Percentiles rank a stretch among this genome's conserved stretches.
Evolutionary conservation across 257 asterid genomes (phyloP).

Genomic region (Nicotiana tabacum): DNA sequence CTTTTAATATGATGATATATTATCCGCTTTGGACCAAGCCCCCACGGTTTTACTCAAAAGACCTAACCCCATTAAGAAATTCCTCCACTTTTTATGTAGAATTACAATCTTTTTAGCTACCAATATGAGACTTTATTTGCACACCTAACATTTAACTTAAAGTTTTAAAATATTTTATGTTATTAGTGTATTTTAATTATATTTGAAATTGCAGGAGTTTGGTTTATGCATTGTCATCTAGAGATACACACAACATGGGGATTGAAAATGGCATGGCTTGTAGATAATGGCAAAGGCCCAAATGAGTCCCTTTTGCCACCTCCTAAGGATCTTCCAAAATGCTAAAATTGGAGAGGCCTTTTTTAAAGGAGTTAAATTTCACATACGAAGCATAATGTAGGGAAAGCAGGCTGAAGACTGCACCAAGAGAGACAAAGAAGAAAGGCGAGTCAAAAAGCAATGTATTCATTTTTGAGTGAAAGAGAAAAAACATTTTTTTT

Average conservation of each 20-base stretch:
- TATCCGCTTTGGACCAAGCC: too few relatives aligned
- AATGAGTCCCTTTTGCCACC: constrained; percentile 65
- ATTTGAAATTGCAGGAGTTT: constrained; percentile 42
- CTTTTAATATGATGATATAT: too few relatives aligned
- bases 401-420: background rate
- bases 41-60: too few relatives aligned
- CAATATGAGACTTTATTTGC: too few relatives aligned
- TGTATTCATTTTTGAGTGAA: background rate
- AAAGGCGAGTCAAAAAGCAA: background rate
- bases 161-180: too few relatives aligned
- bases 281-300: constrained; percentile 75
- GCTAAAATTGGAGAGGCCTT: constrained; percentile 23
- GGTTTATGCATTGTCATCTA: constrained; percentile 93
- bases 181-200: background rate
- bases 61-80: too few relatives aligned
- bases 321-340: constrained; percentile 74
- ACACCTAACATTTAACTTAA: too few relatives aligned
- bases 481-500: background rate
- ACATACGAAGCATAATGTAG: background rate
- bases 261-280: constrained; percentile 76
- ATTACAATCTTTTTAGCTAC: too few relatives aligned
- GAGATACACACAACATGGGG: constrained; percentile 97
- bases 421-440: background rate
- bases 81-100: too few relatives aligned
- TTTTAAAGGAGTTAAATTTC: background rate